Base-by-base conservation (phyloP, 345 rosid species). In the Cardamine resedifolia region DNA sequence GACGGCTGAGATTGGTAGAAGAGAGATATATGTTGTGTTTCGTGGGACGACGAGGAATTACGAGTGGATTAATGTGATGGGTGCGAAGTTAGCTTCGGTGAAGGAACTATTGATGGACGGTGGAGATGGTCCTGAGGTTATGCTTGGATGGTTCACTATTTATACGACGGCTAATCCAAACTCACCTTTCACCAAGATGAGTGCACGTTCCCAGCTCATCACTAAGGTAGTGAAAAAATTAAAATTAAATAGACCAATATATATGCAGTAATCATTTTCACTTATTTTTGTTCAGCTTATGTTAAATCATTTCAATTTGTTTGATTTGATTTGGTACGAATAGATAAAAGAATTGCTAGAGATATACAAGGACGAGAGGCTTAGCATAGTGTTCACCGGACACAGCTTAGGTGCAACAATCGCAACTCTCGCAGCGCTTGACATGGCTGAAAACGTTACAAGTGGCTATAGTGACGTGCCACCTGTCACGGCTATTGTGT, bases 41-140 rank as follows among this genome's bases (percentile, higher is more conserved):
- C 90, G 96, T 11, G 98, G 96, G 65, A 88, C 98, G 6, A 87
- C 87, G 23, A 82, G 98, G 73, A 79, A 83, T 41, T 92, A 90
- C 60, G 96, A 92, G 60, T 92, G 98, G 98, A 19, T 88, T 7
- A 30, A 90, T 36, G 73, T 90, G 53, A 36, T 92, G 21, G 96
- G 90, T 8, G 90, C 90, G 2, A 68, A 88, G 71, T 79, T 81
- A 41, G 45, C 80, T 58, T 81, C 98, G 16, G 75, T 80, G 2
- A 58, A 69, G 24, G 66, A 65, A 47, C 15, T 74, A n/a, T 67
- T 74, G 73, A 28, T 39, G 18, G 77, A 73, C 9, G 53, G 52
- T 49, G 14, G 5, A 6, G 86, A 74, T 10, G 68, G 73, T 2
- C 86, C 95, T n/a, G 86, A 87, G 62, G 91, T 84, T 53, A 90